Conservation (phyloP, 805 yeast genomes). For the Candida orba region DNA sequence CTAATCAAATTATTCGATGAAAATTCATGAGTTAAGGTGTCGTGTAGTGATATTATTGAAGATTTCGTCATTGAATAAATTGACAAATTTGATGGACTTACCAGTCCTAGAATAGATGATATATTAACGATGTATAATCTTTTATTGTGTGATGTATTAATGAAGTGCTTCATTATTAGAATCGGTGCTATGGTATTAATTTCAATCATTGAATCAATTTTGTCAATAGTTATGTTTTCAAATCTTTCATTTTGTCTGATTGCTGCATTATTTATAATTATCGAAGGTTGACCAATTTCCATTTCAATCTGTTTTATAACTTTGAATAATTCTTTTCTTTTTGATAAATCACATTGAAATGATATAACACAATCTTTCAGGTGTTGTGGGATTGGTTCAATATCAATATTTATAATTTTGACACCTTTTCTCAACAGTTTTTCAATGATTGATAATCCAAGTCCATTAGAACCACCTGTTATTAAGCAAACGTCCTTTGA, state of each 20-base stretch:
- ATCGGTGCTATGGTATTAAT: conserved; percentile 64
- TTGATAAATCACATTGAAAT: conserved; percentile 61
- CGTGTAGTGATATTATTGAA: conserved; percentile 76
- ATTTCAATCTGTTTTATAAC: conserved; percentile 33
- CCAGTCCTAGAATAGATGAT: conserved; percentile 72
- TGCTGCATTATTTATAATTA: conserved; percentile 82
- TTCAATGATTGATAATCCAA: conserved; percentile 25
- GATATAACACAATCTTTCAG: conserved; percentile 30
- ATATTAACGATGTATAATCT: conserved; percentile 74
- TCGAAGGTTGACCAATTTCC: conserved; percentile 47
- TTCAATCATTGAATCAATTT: conserved; percentile 49
- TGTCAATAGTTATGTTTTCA: conserved; percentile 40
- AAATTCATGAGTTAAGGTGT: conserved; percentile 68
- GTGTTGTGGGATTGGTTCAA: conserved; percentile 15
- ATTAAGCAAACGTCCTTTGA: conserved; percentile 20
- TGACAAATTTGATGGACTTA: conserved; percentile 69
- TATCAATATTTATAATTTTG: conserved; percentile 22
- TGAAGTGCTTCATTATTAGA: conserved; percentile 55
- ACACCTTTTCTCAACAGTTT: conserved; percentile 15
- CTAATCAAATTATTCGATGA: conserved; percentile 44
- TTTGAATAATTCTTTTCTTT: conserved; percentile 32
- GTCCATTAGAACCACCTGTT: conserved; percentile 34
- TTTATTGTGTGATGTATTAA: conserved; percentile 35
- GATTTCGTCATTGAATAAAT: conserved; percentile 87
- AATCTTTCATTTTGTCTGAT: conserved; percentile 47